phyloP scores from a whole-genome alignment of 2,329 filamentous ascomycete genomes.

The Calonectria pteridis region DNA sequence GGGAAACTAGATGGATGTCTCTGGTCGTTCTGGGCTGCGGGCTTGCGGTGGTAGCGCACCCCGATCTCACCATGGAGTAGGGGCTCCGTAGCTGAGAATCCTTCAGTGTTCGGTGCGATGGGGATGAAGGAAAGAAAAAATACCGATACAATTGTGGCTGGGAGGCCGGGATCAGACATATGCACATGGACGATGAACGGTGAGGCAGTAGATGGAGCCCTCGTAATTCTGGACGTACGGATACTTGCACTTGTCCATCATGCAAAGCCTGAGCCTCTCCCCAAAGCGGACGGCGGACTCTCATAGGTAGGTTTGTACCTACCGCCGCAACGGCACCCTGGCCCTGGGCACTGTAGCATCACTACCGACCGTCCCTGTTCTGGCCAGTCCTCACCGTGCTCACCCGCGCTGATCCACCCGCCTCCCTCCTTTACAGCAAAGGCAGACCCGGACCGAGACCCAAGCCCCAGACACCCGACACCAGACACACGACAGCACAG shows the following conservation, averaged over 20 bases:
- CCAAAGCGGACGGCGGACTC: background rate
- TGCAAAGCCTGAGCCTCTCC: background rate
- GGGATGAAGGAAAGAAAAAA: background rate
- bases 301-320: constrained; percentile 1
- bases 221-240: constrained; percentile 6
- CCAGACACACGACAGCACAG: background rate
- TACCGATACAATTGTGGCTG: background rate
- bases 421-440: background rate
- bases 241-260: background rate
- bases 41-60: background rate
- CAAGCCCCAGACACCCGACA: background rate
- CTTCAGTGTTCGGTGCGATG: constrained; percentile 9
- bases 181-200: background rate
- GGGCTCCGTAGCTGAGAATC: background rate
- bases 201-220: constrained; percentile 1
- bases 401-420: background rate
- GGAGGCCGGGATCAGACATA: background rate
- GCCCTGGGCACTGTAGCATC: constrained; percentile 7
- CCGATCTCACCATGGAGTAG: background rate
- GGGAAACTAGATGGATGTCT: background rate
- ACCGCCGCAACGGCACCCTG: background rate
- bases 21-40: background rate
- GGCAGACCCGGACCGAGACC: background rate
- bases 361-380: background rate
- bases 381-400: background rate